phyloP scores from a whole-genome alignment of 2,329 filamentous ascomycete genomes.

The Ploettnerulaceae sp. region DNA sequence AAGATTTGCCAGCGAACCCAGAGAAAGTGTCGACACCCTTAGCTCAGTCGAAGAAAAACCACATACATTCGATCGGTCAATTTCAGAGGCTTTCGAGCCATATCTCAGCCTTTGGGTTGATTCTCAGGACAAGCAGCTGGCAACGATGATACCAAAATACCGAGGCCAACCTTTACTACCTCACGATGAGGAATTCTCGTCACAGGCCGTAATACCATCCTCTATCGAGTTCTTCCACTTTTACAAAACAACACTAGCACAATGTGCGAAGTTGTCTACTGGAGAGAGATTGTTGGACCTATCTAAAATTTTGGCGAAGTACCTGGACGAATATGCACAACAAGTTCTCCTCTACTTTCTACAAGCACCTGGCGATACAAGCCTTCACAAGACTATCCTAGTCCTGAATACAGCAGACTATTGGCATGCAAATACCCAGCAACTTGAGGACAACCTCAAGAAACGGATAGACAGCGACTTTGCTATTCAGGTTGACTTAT shows the following conservation, averaged over 20 bases:
- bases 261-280: conserved; percentile 94
- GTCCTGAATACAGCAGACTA: conserved; percentile 97
- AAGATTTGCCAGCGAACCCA: conserved; percentile 68
- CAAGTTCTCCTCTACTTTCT: conserved; percentile 76
- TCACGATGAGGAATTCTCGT: conserved; percentile 84
- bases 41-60: conserved; percentile 71
- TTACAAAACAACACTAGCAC: conserved; percentile 85
- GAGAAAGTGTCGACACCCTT: conserved; percentile 84
- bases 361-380: conserved; percentile 45
- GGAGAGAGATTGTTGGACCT: conserved; percentile 82
- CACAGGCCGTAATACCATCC: conserved; percentile 83
- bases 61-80: conserved; percentile 79
- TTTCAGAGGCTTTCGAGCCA: conserved; percentile 95
- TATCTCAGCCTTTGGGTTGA: conserved; percentile 97
- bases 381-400: conserved; percentile 71
- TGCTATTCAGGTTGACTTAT: conserved; percentile 73
- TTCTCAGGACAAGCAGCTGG: conserved; percentile 85
- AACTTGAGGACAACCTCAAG: conserved; percentile 92
- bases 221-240: conserved; percentile 97
- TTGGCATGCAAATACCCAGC: conserved; percentile 88
- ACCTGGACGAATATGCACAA: conserved; percentile 92
- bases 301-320: conserved; percentile 80
- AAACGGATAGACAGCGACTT: conserved; percentile 80
- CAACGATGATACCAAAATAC: conserved; percentile 81
- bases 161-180: conserved; percentile 74